These are phyloP conservation scores for Trypanosoma conorhini DNA, from an alignment of 208 protist genomes.

Conservation along the genomic window DNA sequence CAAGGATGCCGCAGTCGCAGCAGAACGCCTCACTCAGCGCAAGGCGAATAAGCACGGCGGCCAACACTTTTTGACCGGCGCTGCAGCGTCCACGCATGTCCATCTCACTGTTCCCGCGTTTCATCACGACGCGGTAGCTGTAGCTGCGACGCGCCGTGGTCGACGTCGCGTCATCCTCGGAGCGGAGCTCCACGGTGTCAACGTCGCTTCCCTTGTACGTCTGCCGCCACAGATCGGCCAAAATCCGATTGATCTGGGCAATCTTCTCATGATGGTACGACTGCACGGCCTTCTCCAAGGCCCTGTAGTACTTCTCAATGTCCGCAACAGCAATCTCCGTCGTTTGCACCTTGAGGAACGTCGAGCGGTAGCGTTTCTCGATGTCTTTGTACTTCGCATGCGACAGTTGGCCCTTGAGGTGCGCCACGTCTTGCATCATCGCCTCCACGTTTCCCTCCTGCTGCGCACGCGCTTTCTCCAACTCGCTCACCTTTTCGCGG, in stretches of 20 bases:
- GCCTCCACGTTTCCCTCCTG: conserved; percentile 81
- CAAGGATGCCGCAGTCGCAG: conserved; percentile 99
- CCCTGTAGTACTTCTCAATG: conserved; percentile 90
- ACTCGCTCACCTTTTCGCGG: conserved; percentile 52
- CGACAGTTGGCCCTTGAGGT: conserved; percentile 58
- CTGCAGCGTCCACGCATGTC: conserved; percentile 99
- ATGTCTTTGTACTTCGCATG: conserved; percentile 83
- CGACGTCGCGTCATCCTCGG: conserved; percentile 85
- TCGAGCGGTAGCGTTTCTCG: conserved; percentile 87
- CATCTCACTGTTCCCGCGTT: conserved; percentile 93
- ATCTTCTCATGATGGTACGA: conserved; percentile 99
- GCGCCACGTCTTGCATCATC: conserved; percentile 65
- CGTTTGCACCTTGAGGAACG: conserved; percentile 89
- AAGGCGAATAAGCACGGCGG: conserved; percentile 99
- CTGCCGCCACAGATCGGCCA: conserved; percentile 97
- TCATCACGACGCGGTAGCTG: conserved; percentile 96
- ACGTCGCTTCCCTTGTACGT: conserved; percentile 99
- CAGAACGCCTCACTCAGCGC: conserved; percentile 99
- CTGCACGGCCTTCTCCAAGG: conserved; percentile 96
- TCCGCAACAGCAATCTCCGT: conserved; percentile 87
- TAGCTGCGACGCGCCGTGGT: conserved; percentile 73
- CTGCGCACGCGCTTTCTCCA: conserved; percentile 66
- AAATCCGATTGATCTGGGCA: conserved; percentile 98
- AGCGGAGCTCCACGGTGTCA: conserved; percentile 97
- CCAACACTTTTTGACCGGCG: conserved; percentile 98